Evolutionary conservation across 2,329 filamentous ascomycete species (phyloP).

Genomic region (Colletotrichum echinochloae): DNA sequence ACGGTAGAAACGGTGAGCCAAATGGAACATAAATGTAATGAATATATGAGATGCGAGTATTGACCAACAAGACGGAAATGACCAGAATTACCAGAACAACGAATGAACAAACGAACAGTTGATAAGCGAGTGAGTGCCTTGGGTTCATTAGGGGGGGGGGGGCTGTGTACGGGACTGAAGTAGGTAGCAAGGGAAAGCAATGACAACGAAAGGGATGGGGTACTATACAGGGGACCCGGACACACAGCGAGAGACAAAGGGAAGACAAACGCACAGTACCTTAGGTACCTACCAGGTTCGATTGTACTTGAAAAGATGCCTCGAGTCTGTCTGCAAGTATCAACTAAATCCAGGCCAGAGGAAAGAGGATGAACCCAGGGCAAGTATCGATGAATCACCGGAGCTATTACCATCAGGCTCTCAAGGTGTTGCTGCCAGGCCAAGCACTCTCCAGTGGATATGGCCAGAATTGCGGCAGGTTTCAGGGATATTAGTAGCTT

Average conservation of each 20-base stretch:
- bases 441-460: neutral
- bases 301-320: neutral
- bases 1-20: slow-evolving; percentile 10
- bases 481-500: neutral
- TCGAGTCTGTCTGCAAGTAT: neutral
- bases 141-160: neutral
- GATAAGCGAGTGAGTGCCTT: slow-evolving; percentile 2
- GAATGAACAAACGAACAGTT: neutral
- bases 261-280: too few species aligned
- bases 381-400: neutral
- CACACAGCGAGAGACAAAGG: neutral
- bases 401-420: neutral
- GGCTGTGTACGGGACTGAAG: neutral
- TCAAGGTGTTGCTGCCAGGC: neutral
- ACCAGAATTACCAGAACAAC: neutral
- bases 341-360: neutral
- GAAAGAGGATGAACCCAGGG: neutral
- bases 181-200: slow-evolving; percentile 6
- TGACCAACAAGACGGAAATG: slow-evolving; percentile 2
- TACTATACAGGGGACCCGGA: neutral
- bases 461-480: neutral
- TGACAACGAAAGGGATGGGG: slow-evolving; percentile 5
- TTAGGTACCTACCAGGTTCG: too few species aligned
- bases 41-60: neutral
- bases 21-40: slow-evolving; percentile 14